A percentile compares a stretch with the other conserved stretches of the same genome.
phyloP scores from a whole-genome alignment of 1,139 yeast species.

The Candida sp. region DNA sequence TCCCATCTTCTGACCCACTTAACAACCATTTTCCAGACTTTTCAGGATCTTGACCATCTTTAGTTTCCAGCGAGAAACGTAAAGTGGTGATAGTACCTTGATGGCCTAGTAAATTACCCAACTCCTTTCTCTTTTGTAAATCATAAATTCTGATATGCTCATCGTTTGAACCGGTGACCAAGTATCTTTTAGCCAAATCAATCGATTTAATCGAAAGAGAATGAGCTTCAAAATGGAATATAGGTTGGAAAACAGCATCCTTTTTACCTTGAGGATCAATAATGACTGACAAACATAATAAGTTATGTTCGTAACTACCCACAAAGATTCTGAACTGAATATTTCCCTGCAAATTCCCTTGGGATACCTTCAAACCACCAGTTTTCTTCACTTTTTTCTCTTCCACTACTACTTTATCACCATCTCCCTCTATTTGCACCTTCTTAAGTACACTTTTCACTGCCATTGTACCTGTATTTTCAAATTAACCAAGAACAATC shows the following conservation, averaged over 20 bases:
- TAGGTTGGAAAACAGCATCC: constrained; percentile 77
- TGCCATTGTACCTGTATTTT: background rate
- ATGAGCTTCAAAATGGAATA: constrained; percentile 96
- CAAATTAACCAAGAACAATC: background rate
- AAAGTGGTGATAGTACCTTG: constrained; percentile 84
- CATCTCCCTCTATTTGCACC: background rate
- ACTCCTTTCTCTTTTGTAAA: constrained; percentile 87
- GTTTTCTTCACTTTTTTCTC: constrained; percentile 1
- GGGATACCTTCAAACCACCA: background rate
- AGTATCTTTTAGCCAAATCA: constrained; percentile 78
- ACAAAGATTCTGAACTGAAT: constrained; percentile 73
- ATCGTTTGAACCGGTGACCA: constrained; percentile 94
- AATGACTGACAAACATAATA: constrained; percentile 76
- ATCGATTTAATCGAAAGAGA: constrained; percentile 81
- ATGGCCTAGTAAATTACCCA: constrained; percentile 88
- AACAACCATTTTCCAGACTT: constrained; percentile 80
- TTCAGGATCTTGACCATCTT: constrained; percentile 12
- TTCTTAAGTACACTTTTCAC: background rate
- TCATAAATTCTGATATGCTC: constrained; percentile 95
- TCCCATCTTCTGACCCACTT: constrained; percentile 91
- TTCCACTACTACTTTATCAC: background rate
- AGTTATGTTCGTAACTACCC: constrained; percentile 94
- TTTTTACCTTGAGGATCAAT: constrained; percentile 28
- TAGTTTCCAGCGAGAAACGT: constrained; percentile 56
- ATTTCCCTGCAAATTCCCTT: background rate